Percentiles rank a stretch among this genome's conserved stretches.
Conservation (phyloP, 768 basidiomycete species). For the Cyathus striatus region DNA sequence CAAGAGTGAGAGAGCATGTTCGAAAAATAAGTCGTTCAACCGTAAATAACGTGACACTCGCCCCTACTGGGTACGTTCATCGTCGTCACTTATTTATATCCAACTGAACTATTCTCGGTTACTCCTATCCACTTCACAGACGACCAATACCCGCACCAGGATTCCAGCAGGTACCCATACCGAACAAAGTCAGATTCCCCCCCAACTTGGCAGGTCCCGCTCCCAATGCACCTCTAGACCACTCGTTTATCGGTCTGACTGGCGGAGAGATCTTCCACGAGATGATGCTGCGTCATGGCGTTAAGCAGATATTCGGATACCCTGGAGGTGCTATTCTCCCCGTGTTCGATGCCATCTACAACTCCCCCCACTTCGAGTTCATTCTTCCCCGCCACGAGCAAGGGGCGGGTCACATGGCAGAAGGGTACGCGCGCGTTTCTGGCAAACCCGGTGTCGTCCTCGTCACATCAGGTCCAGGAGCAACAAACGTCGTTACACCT, state of each 20-base stretch:
- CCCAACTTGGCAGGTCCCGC: conserved; percentile 28
- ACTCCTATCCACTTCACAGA: conserved; percentile 24
- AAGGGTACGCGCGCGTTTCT: conserved; percentile 96
- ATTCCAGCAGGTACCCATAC: conserved; percentile 35
- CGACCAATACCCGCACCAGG: conserved; percentile 60
- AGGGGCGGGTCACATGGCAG: conserved; percentile 98
- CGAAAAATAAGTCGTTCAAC: conserved; percentile 71
- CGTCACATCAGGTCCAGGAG: conserved; percentile 96
- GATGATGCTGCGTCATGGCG: conserved; percentile 97
- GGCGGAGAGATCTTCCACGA: conserved; percentile 99
- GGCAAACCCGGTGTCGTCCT: conserved; percentile 97
- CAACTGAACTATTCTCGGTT: too few relatives aligned
- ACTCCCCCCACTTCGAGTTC: conserved; percentile 92
- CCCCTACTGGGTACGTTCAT: conserved; percentile 50
- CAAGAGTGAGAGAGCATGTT: conserved; percentile 73
- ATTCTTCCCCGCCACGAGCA: conserved; percentile 96
- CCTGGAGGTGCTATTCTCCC: conserved; percentile 97
- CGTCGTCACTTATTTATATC: too few relatives aligned
- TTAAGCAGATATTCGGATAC: conserved; percentile 97
- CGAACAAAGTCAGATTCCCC: conserved; percentile 27
- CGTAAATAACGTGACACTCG: conserved; percentile 52
- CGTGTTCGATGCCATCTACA: conserved; percentile 98
- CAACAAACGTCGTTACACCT: conserved; percentile 95
- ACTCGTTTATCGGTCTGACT: conserved; percentile 88
- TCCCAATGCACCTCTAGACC: conserved; percentile 55